A percentile compares a stretch with the other conserved stretches of the same genome.
phyloP scores from a whole-genome alignment of 1,284 basidiomycete genomes.

The Ustilago trichophora region DNA sequence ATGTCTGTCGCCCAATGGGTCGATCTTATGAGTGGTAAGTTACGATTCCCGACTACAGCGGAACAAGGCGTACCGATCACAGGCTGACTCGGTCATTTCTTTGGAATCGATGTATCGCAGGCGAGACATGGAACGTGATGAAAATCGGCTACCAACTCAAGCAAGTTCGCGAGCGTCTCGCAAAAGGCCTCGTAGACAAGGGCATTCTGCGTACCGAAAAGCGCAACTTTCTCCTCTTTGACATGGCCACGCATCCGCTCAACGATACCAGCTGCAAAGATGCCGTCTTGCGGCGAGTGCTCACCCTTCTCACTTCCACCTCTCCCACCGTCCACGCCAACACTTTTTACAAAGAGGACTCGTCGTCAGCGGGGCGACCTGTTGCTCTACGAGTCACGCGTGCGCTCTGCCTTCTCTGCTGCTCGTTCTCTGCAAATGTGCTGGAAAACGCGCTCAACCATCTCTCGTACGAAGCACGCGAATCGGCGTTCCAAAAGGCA shows the following conservation, averaged over 20 bases:
- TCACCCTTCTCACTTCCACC: constrained; percentile 52
- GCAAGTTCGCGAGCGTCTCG: constrained; percentile 64
- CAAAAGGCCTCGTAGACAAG: constrained; percentile 66
- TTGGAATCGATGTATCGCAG: no score
- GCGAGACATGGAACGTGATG: constrained; percentile 66
- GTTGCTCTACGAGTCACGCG: constrained; percentile 56
- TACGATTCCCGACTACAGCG: not conserved
- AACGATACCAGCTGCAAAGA: constrained; percentile 61
- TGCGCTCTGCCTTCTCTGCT: constrained; percentile 59
- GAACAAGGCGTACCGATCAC: no score
- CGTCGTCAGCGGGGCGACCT: constrained; percentile 7
- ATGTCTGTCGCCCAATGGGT: constrained; percentile 63
- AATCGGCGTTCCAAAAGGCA: constrained; percentile 59
- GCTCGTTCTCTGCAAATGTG: constrained; percentile 60
- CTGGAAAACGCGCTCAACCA: constrained; percentile 64
- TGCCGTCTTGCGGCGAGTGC: constrained; percentile 59
- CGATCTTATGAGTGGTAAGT: constrained; percentile 64
- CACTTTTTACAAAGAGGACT: constrained; percentile 57
- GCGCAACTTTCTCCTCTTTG: constrained; percentile 65
- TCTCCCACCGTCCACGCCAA: constrained; percentile 48
- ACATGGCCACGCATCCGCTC: constrained; percentile 66
- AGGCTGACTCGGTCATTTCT: not conserved
- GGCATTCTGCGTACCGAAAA: constrained; percentile 66
- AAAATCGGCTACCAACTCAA: constrained; percentile 65
- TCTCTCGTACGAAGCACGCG: constrained; percentile 57